phyloP scores from a whole-genome alignment of 371 early-diverging fungal species.

The Dichotomocladium elegans region DNA sequence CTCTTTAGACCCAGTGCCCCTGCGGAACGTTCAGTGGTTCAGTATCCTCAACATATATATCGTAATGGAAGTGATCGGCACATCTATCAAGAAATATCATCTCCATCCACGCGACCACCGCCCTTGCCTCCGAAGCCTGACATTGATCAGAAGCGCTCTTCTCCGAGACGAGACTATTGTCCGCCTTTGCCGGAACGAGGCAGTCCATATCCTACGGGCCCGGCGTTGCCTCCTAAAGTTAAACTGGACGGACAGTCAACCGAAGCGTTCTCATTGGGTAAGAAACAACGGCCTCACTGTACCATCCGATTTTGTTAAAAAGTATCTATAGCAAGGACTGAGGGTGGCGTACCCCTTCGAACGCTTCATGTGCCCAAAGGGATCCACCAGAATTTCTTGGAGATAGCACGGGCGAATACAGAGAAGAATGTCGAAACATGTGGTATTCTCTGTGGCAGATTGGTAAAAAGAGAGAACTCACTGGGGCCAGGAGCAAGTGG shows the following conservation, averaged over 20 bases:
- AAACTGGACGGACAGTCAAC: conserved; percentile 4
- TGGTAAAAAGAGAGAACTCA: conserved; percentile 37
- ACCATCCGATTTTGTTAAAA: too few species aligned
- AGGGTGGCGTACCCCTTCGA: conserved; percentile 66
- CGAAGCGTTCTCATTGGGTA: neutral
- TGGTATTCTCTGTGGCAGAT: conserved; percentile 79
- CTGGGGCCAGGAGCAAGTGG: neutral
- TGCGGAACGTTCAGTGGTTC: too few species aligned
- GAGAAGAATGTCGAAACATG: conserved; percentile 84
- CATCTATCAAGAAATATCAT: neutral
- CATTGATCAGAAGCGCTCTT: too few species aligned
- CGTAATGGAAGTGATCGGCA: conserved; percentile 28
- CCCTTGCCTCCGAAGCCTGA: conserved; percentile 11
- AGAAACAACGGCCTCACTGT: too few species aligned
- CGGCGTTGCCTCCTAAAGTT: conserved; percentile 33
- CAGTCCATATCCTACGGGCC: conserved; percentile 6
- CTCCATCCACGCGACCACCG: neutral
- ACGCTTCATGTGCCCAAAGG: conserved; percentile 61
- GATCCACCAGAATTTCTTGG: conserved; percentile 63
- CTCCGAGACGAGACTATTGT: too few species aligned
- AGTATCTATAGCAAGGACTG: conserved; percentile 36
- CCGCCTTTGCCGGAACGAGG: neutral
- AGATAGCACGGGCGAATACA: conserved; percentile 78
- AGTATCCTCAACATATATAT: neutral
- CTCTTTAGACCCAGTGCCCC: too few species aligned